Evolutionary conservation across 176 grass and related monocot species (phyloP), one percentile per base, ranked within the genome.

Genomic region (Urochloa ruziziensis): DNA sequence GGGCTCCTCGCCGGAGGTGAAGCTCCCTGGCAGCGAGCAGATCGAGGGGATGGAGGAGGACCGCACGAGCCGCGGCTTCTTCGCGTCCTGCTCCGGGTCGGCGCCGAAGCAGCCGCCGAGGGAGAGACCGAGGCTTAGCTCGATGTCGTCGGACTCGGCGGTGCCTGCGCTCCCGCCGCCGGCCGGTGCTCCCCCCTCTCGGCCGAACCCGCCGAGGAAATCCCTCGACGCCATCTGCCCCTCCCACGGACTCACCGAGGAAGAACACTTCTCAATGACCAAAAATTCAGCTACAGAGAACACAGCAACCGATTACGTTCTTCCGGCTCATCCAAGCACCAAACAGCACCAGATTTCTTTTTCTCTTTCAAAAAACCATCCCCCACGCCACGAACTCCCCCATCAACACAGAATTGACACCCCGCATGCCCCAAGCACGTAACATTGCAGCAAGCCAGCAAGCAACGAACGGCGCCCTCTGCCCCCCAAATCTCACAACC

Each of bases 51-150:
- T 81, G 52, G 96, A 96, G 30, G 96, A 92, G 27, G 93, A 85
- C 10, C 96, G 85, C 32, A 75, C 43, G 11, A 99, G 85, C 48
- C 89, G 33, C 67, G 32, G 84, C 84, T 67, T 74, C 77, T 90
- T 92, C 35, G 69, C 62, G 6, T 91, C 89, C 68, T 91, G 80
- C 82, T 87, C 70, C n/a, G 80, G 84, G 85, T 96, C 91, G 54
- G 67, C 34, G 39, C 93, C 87, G 73, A 94, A 99, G 87, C 87
- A 83, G 28, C 96, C 96, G 23, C 92, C 90, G 18, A 95, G 87
- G 17, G 96, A 96, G 29, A 99, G 91, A 2, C 91, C 93, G 7
- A 99, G 74, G 80, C 88, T 90, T 17, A 99, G 89, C 84, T 99
- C 93, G 62, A 99, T 43, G 32, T 91, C 89, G 69, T 92, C 83